Conservation (phyloP, 768 basidiomycete species). For the Lactarius hengduanensis region DNA sequence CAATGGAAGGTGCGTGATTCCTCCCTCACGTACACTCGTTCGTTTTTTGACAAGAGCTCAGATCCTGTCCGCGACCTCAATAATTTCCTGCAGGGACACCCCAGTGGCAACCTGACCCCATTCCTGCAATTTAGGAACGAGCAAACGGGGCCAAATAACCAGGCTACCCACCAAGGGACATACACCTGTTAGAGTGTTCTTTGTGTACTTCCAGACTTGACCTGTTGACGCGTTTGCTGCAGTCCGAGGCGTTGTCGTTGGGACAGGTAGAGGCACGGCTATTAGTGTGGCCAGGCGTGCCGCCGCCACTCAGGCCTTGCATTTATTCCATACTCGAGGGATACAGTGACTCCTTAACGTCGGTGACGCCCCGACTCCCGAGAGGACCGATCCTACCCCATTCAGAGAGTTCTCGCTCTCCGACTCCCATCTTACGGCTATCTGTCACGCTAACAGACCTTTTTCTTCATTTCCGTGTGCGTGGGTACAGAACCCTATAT, state of each 20-base stretch:
- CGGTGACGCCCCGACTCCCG: neutral
- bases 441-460: neutral
- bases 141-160: slow-evolving; percentile 4
- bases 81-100: slow-evolving; percentile 13
- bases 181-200: slow-evolving; percentile 16
- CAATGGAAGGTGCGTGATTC: slow-evolving; percentile 3
- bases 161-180: neutral
- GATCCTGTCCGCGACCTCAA: slow-evolving; percentile 17
- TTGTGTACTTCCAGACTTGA: too few relatives aligned
- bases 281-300: neutral
- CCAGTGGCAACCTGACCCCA: neutral
- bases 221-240: neutral
- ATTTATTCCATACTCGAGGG: neutral
- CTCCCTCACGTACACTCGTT: neutral
- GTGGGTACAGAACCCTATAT: too few relatives aligned
- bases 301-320: slow-evolving; percentile 12
- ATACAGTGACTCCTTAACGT: neutral
- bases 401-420: neutral
- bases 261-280: neutral
- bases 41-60: slow-evolving; percentile 1
- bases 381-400: too few relatives aligned
- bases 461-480: neutral
- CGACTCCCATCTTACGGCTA: neutral
- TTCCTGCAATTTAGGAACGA: neutral
- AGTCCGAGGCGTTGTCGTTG: slow-evolving; percentile 4